Conservation (phyloP, 2,329 filamentous ascomycete genomes). For the Sphaerulina vaccinii region DNA sequence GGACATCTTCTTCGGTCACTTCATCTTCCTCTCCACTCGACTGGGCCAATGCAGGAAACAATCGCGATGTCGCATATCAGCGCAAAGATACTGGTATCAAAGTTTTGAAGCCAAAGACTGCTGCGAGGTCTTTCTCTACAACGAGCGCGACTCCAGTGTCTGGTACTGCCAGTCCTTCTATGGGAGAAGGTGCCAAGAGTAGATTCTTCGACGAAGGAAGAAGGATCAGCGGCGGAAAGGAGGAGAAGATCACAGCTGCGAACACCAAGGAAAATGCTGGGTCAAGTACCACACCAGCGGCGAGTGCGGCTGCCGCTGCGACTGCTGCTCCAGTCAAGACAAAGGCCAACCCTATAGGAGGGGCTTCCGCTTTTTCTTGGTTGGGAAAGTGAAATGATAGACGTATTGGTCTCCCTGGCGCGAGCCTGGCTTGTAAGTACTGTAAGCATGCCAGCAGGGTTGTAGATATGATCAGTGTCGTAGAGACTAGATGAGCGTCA, state of each 20-base stretch:
- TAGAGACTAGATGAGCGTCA: too few relatives aligned
- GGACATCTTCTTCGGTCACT: slow-evolving; percentile 17
- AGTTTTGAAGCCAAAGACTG: slow-evolving; percentile 76
- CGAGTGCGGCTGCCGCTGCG: slow-evolving; percentile 16
- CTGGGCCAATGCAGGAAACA: slow-evolving; percentile 55
- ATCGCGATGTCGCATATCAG: slow-evolving; percentile 64
- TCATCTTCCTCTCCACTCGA: slow-evolving; percentile 43
- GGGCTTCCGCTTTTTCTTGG: slow-evolving; percentile 93
- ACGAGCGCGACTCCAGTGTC: slow-evolving; percentile 28
- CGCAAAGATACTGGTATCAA: slow-evolving; percentile 78
- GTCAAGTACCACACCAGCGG: slow-evolving; percentile 10
- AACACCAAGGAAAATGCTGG: slow-evolving; percentile 37
- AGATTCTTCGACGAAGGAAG: slow-evolving; percentile 53
- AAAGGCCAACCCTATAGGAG: slow-evolving; percentile 73
- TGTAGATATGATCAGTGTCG: too few relatives aligned
- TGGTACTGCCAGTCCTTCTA: slow-evolving; percentile 25
- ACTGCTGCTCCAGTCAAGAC: slow-evolving; percentile 30
- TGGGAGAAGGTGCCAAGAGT: slow-evolving; percentile 36
- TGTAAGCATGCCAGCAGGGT: too few relatives aligned
- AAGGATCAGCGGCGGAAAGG: slow-evolving; percentile 29
- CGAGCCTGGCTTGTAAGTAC: too few relatives aligned
- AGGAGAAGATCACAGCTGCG: slow-evolving; percentile 14
- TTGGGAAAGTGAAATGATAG: slow-evolving; percentile 9
- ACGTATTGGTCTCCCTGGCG: too few relatives aligned
- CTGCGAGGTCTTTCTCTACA: slow-evolving; percentile 51